Base-by-base conservation (phyloP, 495 filamentous ascomycete genomes). In the Chaetomium cochliodes region DNA sequence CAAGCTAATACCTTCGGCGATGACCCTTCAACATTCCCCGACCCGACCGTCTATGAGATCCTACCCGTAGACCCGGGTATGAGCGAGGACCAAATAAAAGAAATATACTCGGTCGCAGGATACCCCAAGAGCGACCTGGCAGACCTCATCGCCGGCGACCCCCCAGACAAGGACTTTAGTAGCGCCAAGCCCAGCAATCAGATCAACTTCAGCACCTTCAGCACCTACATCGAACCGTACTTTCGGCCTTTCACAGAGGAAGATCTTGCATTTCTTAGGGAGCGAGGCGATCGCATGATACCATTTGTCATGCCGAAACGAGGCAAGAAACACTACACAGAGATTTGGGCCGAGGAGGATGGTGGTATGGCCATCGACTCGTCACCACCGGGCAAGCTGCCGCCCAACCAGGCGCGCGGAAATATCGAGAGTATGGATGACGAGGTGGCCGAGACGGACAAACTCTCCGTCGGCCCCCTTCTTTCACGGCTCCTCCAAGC, bases 1-100 rank as follows among this genome's bases (percentile, higher is more conserved):
- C 87, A 92, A 62, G 87, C 75, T 63, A 79, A 96, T 69, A 88
- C 90, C 2, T 96, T 99, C 70, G 93, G 93, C 46, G 88, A 94
- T 13, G 92, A 97, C 71, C 93, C 93, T 0, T 87, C 90, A n/a
- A 90, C 86, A 22, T 97, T 92, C 67, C 89, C 92, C 67, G 94
- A 99, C 71, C 92, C 93, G 0, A 97, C 93, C 44, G 82, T 97
- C 55, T 99, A 99, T 76, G 88, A 98, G 62, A 97, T 99, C 63
- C 88, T 89, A 16, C 82, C 88, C 1, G 79, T 92, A 11, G 83
- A 81, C 6, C 80, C 85, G 4, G 87, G 83, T 49, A 96, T 93
- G 87, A 84, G 84, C 5, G 87, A 92, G 65, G 90, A 92, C 6
- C 88, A 93, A 65, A 90, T 88, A 73, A 88, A 87, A 63, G 85